Evolutionary conservation across 164 flowering plant species (phyloP).

Genomic region (Annona cherimola): DNA sequence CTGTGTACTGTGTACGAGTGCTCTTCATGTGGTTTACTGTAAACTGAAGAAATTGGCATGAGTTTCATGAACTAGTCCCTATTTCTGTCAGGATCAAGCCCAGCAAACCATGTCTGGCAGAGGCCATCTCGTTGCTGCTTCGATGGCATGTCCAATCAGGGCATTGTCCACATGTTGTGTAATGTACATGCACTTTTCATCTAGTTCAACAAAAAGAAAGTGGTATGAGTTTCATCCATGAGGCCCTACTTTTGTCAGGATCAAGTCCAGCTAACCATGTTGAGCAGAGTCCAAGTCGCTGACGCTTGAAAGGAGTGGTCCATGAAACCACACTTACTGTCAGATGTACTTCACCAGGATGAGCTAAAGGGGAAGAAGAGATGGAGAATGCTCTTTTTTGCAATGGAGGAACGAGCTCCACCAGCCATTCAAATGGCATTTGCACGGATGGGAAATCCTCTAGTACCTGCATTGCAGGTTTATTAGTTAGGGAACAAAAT

Average conservation of each 20-base stretch:
- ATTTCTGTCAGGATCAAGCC: conserved; percentile 66
- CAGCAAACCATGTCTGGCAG: conserved; percentile 82
- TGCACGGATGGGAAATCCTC: conserved; percentile 95
- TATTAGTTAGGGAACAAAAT: background rate
- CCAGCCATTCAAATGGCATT: conserved; percentile 96
- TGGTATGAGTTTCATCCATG: background rate
- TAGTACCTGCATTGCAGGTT: conserved; percentile 44
- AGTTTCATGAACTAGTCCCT: conserved; percentile 6
- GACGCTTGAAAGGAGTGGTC: conserved; percentile 86
- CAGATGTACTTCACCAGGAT: conserved; percentile 81
- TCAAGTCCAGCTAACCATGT: conserved; percentile 79
- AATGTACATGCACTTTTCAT: background rate
- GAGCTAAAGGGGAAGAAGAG: conserved; percentile 76
- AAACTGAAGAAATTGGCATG: no score
- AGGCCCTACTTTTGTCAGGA: conserved; percentile 51
- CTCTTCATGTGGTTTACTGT: no score
- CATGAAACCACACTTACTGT: conserved; percentile 80
- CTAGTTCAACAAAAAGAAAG: no score
- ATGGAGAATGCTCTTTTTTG: conserved; percentile 87
- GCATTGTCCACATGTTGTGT: conserved; percentile 15
- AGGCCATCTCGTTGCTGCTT: conserved; percentile 74
- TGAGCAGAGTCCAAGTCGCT: conserved; percentile 71
- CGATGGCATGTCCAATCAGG: conserved; percentile 81
- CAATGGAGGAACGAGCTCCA: conserved; percentile 86
- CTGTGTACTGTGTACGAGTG: no score